Base-by-base conservation (phyloP, 129 eudicot species). In the Oenanthe sinensis region DNA sequence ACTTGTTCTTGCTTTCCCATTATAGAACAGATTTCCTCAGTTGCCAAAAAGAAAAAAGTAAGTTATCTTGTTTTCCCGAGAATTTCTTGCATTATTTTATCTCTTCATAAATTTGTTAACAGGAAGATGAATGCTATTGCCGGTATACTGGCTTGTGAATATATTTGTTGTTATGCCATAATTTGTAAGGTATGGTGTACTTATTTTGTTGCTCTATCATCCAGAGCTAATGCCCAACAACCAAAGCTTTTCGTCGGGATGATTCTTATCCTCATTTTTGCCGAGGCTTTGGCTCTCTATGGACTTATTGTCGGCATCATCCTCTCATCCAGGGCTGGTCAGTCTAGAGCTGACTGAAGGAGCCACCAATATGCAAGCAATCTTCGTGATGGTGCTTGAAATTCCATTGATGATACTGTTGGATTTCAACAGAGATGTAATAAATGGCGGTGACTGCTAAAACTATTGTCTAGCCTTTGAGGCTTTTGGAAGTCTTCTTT, bases 251-350 rank as follows among this genome's bases (percentile, higher is more conserved):
- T 91, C 62, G 97, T 91, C 8, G 93, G 97, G 28, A 91, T 91
- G 97, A 91, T 91, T 75, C 84, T 91, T n/a, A 91, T 91, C 42
- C 97, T 91, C 80, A 91, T 91, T 84, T 91, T 91, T 28, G 97
- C 94, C 76, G 97, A 91, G 82, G 97, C 97, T 12, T 81, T 91
- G 82, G 94, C 97, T 60, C 88, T 91, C 14, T 91, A 91, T 12
- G 95, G 97, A 58, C 94, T 91, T 13, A 91, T 91, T 80, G 97
- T 91, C 45, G 97, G 97, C 58, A 91, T 91, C 86, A 91, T 91
- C 81, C 92, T 91, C 52, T 91, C 97, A 76, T 91, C 97, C 48
- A 90, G 97, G 45, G 97, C 97, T 82, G 97, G 97, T 70, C 97
- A 91, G 78, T 91, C 97, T n/a, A 87, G 97, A 86, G 97, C 96